Base-by-base conservation (phyloP, 164 flowering plant species). In the Chimonanthus salicifolius region DNA sequence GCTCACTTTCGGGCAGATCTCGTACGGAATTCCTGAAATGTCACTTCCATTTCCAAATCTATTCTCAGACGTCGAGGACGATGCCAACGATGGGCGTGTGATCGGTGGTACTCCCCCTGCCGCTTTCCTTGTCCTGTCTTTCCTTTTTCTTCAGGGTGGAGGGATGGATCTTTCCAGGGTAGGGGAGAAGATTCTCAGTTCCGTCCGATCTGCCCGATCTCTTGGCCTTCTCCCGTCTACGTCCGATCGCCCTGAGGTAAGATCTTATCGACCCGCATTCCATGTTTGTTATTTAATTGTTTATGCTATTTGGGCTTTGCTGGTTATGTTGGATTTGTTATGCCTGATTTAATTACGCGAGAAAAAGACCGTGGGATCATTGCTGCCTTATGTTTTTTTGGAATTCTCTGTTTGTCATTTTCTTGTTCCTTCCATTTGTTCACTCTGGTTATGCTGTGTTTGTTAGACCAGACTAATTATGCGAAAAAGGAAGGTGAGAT, bases 161-260 rank as follows among this genome's bases (percentile, higher is more conserved):
- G 89, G 81, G 67, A 96, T 96, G 98, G 99, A 96, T 85, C 85
- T 96, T 66, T 88, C 98, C 20, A 94, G 86, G 74, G 97, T 94
- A 21, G 98, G 99, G 4, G 99, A 94, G 87, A 94, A 87, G 87
- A 82, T 96, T 65, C 80, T 96, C 69, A 91, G 94, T 81, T 94
- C 98, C 46, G 97, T 96, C 9, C 87, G 92, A 72, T 96, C 99
- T 20, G 98, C 99, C 47, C 80, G 92, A 78, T 90, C 97, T 63
- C 83, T 96, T 9, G 97, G 97, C n/a, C 83, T 93, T 69, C 87
- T 90, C 73, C 94, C 94, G 74, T 71, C 89, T 20, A 5, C 87
- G 50, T 83, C 93, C 3, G 94, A 95, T 85, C 95, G 98, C 43
- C 99, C 98, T 3, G 97, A 95, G 94, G 99, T 95, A 71, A 7